Evolutionary conservation across 2,329 filamentous ascomycete species (phyloP).

Genomic region (Trichophyton rubrum): DNA sequence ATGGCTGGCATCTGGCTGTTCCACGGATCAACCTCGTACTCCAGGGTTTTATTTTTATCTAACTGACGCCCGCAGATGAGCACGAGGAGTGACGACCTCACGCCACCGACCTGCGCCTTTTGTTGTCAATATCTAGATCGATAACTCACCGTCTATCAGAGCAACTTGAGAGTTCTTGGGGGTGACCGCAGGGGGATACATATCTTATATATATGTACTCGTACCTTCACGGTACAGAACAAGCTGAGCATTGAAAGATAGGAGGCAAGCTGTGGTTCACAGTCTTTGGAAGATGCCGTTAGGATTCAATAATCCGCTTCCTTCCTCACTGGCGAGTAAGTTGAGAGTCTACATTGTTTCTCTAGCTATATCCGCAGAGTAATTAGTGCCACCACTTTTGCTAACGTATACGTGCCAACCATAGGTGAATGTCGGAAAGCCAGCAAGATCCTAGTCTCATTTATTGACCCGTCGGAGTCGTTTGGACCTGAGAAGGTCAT

Average conservation of each 20-base stretch:
- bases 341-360: conserved; percentile 12
- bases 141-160: neutral
- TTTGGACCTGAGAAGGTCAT: conserved; percentile 98
- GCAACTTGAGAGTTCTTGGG: too few relatives aligned
- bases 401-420: conserved; percentile 11
- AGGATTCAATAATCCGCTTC: conserved; percentile 32
- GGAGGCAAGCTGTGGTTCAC: neutral
- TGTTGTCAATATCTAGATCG: neutral
- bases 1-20: neutral
- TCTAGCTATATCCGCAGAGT: neutral
- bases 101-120: neutral
- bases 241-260: too few relatives aligned
- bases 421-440: conserved; percentile 95
- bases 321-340: conserved; percentile 38
- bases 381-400: neutral
- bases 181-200: too few relatives aligned
- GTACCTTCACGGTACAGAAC: neutral
- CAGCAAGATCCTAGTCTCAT: conserved; percentile 86
- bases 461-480: conserved; percentile 82
- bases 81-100: neutral
- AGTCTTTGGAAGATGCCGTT: conserved; percentile 10
- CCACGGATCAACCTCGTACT: neutral
- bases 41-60: neutral
- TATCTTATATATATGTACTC: neutral
- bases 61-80: neutral